Evolutionary conservation across 2,329 filamentous ascomycete genomes (phyloP).

Genomic region (Lachnellula suecica): DNA sequence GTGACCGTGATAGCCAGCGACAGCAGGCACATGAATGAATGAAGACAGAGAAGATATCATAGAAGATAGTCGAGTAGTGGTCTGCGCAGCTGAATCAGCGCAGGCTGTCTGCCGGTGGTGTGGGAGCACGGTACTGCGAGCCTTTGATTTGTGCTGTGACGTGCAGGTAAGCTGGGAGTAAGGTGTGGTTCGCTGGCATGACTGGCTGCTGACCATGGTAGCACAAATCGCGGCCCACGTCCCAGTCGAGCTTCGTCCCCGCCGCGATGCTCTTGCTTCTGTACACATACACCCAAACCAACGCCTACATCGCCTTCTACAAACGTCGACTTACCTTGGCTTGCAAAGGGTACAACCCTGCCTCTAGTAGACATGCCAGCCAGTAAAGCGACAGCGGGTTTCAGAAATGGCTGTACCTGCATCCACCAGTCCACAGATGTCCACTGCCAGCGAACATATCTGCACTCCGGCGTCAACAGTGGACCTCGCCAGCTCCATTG

Average conservation of each 20-base stretch:
- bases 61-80: too few species aligned
- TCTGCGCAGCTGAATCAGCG: neutral
- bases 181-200: neutral
- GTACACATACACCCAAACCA: too few species aligned
- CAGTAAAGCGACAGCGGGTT: conserved; percentile 2
- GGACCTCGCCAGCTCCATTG: neutral
- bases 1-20: too few species aligned
- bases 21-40: too few species aligned
- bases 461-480: neutral
- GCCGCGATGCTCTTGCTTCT: too few species aligned
- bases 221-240: neutral
- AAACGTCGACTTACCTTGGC: too few species aligned
- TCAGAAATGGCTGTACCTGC: conserved; percentile 11
- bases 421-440: neutral
- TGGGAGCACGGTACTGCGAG: neutral
- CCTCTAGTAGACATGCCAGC: neutral
- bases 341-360: too few species aligned
- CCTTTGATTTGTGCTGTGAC: neutral
- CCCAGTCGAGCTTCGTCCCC: too few species aligned
- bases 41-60: too few species aligned
- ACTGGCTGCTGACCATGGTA: neutral
- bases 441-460: neutral
- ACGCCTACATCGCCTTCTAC: too few species aligned
- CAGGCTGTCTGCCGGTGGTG: neutral
- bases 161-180: neutral